phyloP scores from a whole-genome alignment of 2,329 filamentous ascomycete species.

The Sporothrix globosa region DNA sequence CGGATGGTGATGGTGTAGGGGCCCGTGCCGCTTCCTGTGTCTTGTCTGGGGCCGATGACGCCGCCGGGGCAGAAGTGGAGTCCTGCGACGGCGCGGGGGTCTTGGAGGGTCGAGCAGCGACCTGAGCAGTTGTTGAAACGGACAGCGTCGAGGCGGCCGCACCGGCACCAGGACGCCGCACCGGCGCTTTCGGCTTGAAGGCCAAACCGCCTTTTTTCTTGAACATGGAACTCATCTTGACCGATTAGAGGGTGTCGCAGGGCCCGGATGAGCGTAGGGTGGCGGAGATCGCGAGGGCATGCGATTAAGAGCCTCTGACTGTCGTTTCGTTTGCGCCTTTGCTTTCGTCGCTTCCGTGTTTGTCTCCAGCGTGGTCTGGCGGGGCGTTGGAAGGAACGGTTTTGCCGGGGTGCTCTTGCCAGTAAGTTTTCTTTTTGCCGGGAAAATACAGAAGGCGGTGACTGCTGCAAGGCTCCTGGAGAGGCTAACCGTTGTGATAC shows the following conservation, averaged over 20 bases:
- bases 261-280: slow-evolving; percentile 5
- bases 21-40: not conserved
- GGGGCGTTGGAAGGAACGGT: slow-evolving; percentile 20
- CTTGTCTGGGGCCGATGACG: not conserved
- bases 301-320: not conserved
- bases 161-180: slow-evolving; percentile 53
- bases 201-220: slow-evolving; percentile 66
- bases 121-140: slow-evolving; percentile 41
- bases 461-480: slow-evolving; percentile 25
- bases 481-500: slow-evolving; percentile 28
- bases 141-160: slow-evolving; percentile 47
- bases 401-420: slow-evolving; percentile 11
- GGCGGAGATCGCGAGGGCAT: not conserved
- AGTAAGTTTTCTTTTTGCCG: slow-evolving; percentile 29
- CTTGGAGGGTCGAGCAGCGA: slow-evolving; percentile 35
- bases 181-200: slow-evolving; percentile 72
- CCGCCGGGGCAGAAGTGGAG: slow-evolving; percentile 17
- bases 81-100: slow-evolving; percentile 34
- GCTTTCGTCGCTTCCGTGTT: slow-evolving; percentile 12
- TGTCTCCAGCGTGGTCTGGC: slow-evolving; percentile 17
- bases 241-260: not conserved
- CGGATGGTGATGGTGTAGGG: slow-evolving; percentile 2
- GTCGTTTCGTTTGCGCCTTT: not conserved
- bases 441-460: slow-evolving; percentile 27
- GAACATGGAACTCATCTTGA: slow-evolving; percentile 51